Base-by-base conservation (phyloP, 2,329 filamentous ascomycete species). In the Tolypocladium inflatum region DNA sequence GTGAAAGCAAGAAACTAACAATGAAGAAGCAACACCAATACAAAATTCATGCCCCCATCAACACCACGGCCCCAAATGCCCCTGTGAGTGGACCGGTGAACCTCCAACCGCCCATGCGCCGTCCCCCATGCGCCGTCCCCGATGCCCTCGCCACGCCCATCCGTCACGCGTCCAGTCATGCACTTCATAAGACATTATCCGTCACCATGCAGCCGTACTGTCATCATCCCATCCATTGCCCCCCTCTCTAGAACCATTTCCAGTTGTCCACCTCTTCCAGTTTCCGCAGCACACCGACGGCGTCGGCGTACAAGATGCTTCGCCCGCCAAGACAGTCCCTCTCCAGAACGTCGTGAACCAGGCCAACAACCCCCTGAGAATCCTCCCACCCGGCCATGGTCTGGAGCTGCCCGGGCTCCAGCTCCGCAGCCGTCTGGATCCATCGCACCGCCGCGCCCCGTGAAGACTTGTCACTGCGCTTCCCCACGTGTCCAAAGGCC, bases 291-390 rank as follows among this genome's bases (percentile, higher is more conserved):
- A 83, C 81, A 2, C 74, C 70, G 4, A 81, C 72, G 8, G 81
- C 79, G 63, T 85, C 82, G 30, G 79, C 73, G 50, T 80, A 78
- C 55, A 83, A 65, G 53, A 78, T 75, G 63, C 74, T 82, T 55
- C 74, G 73, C 23, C 73, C 72, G 7, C 78, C 80, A 4, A 77
- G 67, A 42, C 77, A 79, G 55, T 84, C 81, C 48, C 66, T 66
- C 63, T 80, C 77, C 48, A 85, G 68, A 48, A 74, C 68, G 39
- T 74, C 70, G 19, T 74, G 72, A 8, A 78, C 79, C 59, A 83
- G 71, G 15, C 75, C 71, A n/a, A 84, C 73, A 4, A 83, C 74
- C 4, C 76, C 77, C 55, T 78, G 76, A n/a, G 71, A 69, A 51
- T 73, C 73, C 33, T 74, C 62, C 6, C 58, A 15, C 11, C 55